A percentile compares a stretch with the other conserved stretches of the same genome.
Evolutionary conservation across 371 early-diverging fungal species (phyloP).

Genomic region (Mortierella sp.): DNA sequence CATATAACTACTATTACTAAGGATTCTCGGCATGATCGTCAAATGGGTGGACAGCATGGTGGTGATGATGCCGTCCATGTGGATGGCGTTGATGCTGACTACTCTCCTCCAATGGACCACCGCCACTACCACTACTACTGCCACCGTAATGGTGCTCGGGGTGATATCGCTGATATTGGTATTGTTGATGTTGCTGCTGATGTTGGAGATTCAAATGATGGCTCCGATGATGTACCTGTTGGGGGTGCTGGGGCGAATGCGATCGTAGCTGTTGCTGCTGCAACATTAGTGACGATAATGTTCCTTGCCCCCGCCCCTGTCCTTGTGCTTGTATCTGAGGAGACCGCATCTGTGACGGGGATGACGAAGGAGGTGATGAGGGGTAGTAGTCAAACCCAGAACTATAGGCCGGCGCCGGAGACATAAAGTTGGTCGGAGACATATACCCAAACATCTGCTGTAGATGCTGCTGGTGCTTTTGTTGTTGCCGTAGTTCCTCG

Average conservation of each 20-base stretch:
- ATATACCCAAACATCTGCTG: slow-evolving; percentile 4
- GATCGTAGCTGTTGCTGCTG: background rate
- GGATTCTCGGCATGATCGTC: background rate
- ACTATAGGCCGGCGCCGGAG: background rate
- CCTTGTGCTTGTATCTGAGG: background rate
- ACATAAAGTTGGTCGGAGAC: background rate
- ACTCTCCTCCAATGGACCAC: background rate
- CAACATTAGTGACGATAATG: background rate
- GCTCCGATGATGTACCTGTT: background rate
- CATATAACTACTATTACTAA: background rate
- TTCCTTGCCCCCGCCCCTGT: too few relatives aligned
- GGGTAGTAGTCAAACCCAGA: background rate
- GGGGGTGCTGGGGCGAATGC: background rate
- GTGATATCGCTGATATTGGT: background rate
- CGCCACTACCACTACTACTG: too few relatives aligned
- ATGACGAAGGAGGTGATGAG: background rate
- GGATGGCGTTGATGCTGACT: background rate
- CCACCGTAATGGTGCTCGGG: background rate
- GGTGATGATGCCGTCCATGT: background rate
- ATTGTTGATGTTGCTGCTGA: background rate
- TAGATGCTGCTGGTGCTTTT: background rate
- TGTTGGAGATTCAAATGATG: background rate
- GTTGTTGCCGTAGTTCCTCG: background rate
- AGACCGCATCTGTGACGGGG: background rate
- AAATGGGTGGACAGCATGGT: background rate